These are phyloP conservation scores for Fusarium camptoceras DNA, from an alignment of 2,329 filamentous ascomycete genomes.

Conservation along the genomic window DNA sequence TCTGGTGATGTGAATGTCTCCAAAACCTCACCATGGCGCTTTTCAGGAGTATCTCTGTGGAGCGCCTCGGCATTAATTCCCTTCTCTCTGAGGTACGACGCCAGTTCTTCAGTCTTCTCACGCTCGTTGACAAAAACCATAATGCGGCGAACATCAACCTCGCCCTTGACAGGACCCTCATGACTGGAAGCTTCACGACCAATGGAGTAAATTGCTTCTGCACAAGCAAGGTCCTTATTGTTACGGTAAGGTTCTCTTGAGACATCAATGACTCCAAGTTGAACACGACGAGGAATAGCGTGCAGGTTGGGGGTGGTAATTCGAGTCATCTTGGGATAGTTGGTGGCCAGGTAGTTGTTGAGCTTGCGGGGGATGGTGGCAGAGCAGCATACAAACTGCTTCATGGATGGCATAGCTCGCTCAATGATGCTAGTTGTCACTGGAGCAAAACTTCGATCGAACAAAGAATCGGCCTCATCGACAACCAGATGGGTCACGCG, in stretches of 20 bases:
- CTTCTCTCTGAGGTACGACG: slow-evolving; percentile 82
- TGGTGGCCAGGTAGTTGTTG: slow-evolving; percentile 83
- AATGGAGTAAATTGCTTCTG: slow-evolving; percentile 94
- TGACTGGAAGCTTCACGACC: slow-evolving; percentile 77
- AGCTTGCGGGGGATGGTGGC: slow-evolving; percentile 93
- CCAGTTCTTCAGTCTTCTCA: slow-evolving; percentile 84
- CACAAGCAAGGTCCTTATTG: slow-evolving; percentile 92
- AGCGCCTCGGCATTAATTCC: slow-evolving; percentile 90
- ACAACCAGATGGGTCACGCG: slow-evolving; percentile 88
- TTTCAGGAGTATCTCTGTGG: slow-evolving; percentile 83
- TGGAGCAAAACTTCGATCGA: slow-evolving; percentile 91
- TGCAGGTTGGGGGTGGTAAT: slow-evolving; percentile 96
- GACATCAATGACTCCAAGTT: slow-evolving; percentile 92
- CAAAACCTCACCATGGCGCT: slow-evolving; percentile 81
- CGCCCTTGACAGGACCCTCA: slow-evolving; percentile 66
- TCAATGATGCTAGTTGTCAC: slow-evolving; percentile 87
- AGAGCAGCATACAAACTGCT: slow-evolving; percentile 91
- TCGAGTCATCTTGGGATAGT: slow-evolving; percentile 84
- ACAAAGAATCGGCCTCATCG: slow-evolving; percentile 95
- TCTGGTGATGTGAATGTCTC: slow-evolving; percentile 74
- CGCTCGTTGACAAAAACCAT: slow-evolving; percentile 98
- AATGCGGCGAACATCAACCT: slow-evolving; percentile 81
- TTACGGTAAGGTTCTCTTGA: slow-evolving; percentile 92
- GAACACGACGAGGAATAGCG: slow-evolving; percentile 92
- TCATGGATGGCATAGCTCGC: slow-evolving; percentile 80